Evolutionary conservation across 805 yeast genomes (phyloP).

Genomic region (Candida ascalaphidarum): DNA sequence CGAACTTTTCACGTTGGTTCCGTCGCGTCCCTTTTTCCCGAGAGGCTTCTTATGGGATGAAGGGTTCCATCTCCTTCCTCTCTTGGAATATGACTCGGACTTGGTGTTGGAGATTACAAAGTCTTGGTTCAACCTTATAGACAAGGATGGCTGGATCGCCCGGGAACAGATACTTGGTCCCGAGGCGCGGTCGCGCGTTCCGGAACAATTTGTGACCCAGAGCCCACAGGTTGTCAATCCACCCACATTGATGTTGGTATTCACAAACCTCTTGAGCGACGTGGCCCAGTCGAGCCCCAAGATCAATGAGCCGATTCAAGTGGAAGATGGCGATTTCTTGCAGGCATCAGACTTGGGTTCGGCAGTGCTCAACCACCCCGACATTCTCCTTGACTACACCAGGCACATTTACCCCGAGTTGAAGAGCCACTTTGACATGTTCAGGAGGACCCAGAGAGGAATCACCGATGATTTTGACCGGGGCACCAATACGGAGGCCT

Average conservation of each 20-base stretch:
- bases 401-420: constrained; percentile 66
- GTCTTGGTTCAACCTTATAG: constrained; percentile 84
- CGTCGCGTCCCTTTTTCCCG: constrained; percentile 91
- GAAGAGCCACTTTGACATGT: constrained; percentile 76
- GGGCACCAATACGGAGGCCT: constrained; percentile 46
- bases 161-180: constrained; percentile 90
- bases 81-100: constrained; percentile 77
- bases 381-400: constrained; percentile 51
- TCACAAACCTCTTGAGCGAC: constrained; percentile 46
- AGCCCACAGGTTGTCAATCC: constrained; percentile 91
- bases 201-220: constrained; percentile 74
- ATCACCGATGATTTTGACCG: constrained; percentile 65
- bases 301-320: constrained; percentile 13
- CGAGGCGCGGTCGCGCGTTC: constrained; percentile 85
- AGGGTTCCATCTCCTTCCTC: constrained; percentile 85
- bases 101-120: constrained; percentile 68
- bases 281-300: constrained; percentile 22
- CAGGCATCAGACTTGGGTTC: constrained; percentile 30
- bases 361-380: constrained; percentile 49
- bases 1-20: constrained; percentile 75
- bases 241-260: constrained; percentile 79
- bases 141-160: constrained; percentile 93
- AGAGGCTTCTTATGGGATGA: constrained; percentile 99
- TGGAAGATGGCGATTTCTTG: constrained; percentile 3
- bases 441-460: constrained; percentile 74